Conservation (phyloP, 2,329 filamentous ascomycete genomes). For the Calonectria naviculata region DNA sequence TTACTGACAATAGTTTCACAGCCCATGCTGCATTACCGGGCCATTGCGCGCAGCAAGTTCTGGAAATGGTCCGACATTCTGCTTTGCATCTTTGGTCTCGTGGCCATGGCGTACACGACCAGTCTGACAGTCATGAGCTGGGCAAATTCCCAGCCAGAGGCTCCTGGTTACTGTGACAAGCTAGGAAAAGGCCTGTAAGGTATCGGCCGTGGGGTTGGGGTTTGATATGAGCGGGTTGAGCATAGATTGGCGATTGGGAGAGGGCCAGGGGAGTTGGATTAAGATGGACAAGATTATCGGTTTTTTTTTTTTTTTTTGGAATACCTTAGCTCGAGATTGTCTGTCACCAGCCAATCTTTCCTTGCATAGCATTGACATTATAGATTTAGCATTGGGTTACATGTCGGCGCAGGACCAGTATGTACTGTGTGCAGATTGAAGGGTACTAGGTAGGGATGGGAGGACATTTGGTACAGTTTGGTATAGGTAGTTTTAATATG, state of each 20-base stretch:
- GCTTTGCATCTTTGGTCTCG: slow-evolving; percentile 83
- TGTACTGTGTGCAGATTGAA: background rate
- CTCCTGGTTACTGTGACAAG: slow-evolving; percentile 67
- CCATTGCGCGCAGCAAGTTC: slow-evolving; percentile 75
- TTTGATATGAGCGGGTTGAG: background rate
- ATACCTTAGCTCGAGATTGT: slow-evolving; percentile 25
- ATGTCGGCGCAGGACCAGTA: slow-evolving; percentile 2
- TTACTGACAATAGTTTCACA: slow-evolving; percentile 56
- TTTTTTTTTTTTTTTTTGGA: slow-evolving; percentile 1
- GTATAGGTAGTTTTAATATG: background rate
- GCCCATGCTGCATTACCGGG: slow-evolving; percentile 91
- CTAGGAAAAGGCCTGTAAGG: slow-evolving; percentile 36
- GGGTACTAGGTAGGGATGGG: background rate
- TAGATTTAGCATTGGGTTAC: slow-evolving; percentile 37
- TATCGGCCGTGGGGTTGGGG: background rate
- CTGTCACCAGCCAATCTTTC: slow-evolving; percentile 25
- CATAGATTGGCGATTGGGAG: slow-evolving; percentile 11
- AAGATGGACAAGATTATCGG: background rate
- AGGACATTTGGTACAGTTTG: background rate
- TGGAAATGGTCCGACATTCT: slow-evolving; percentile 79
- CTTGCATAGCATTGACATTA: slow-evolving; percentile 36
- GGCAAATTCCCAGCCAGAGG: slow-evolving; percentile 68
- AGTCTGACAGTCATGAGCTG: slow-evolving; percentile 87
- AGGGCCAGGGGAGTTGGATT: slow-evolving; percentile 3
- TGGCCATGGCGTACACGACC: slow-evolving; percentile 95